Evolutionary conservation across 176 grass and related monocot species (phyloP), one percentile per base, ranked within the genome.

Genomic region (Puya raimondii): DNA sequence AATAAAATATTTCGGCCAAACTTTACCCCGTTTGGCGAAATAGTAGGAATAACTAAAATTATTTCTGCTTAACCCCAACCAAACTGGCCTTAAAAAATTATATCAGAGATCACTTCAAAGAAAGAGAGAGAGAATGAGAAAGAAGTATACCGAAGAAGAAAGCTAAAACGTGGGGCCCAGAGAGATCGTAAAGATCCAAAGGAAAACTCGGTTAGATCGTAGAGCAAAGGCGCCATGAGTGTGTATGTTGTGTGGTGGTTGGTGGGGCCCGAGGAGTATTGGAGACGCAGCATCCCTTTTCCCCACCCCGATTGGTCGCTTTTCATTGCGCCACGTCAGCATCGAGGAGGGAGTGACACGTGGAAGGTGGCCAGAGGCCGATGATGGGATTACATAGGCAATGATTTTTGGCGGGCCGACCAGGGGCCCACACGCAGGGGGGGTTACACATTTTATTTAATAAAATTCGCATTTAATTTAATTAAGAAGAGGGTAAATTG

Each of bases 191-290:
- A 54, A 67, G 63, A 66, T 75, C 63, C 47, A 53, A 27, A 10
- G 48, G 22, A 29, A 64, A 74, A 74, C 48, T n/a, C 47, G 61
- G 61, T 33, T 52, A 65, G 58, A 29, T 22, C 12, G 61, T 65
- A 65, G 13, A 29, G 2, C 1, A 2, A 10, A 20, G 13, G 25
- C 11, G 21, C 6, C 56, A 65, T 51, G 59, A 51, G 23, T 21
- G 58, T 2, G 18, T 27, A 33, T 14, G 64, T 16, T 16, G 11
- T 51, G 25, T 57, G 47, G 57, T 74, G 72, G 18, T 12, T 16
- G 12, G 72, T 17, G 72, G 72, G 72, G 48, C 72, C 72, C 72
- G 5, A 42, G 11, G 72, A 51, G 73, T 49, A 53, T 75, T 75
- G 20, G 18, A 23, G 73, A 66, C 10, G 49, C 63, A 61, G 73